Evolutionary conservation across 116 monocot genomes (phyloP).

Genomic region (Posidonia oceanica): DNA sequence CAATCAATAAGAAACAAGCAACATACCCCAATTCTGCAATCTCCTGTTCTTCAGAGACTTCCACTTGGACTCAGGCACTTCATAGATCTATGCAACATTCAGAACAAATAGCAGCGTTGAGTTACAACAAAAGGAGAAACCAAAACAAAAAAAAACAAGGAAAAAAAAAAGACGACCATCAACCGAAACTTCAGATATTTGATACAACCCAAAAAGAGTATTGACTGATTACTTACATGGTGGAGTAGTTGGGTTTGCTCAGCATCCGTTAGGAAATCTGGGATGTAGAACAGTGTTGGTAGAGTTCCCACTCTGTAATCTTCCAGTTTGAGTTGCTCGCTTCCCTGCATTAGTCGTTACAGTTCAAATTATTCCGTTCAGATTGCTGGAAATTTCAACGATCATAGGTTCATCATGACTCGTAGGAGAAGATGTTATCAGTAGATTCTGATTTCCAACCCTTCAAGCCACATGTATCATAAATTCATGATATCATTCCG

Average conservation of each 20-base stretch:
- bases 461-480: too few species aligned
- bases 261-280: constrained; percentile 59
- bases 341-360: constrained; percentile 3
- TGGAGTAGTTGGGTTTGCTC: constrained; percentile 78
- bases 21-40: constrained; percentile 91
- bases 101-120: neutral
- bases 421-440: too few species aligned
- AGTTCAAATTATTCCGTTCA: neutral
- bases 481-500: too few species aligned
- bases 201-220: neutral
- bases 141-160: neutral
- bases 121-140: neutral
- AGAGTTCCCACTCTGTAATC: constrained; percentile 36
- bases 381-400: too few species aligned
- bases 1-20: neutral
- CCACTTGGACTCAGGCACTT: constrained; percentile 63
- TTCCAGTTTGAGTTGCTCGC: constrained; percentile 16
- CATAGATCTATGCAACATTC: constrained; percentile 42
- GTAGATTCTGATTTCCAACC: too few species aligned
- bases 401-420: too few species aligned
- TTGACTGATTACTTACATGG: constrained; percentile 26
- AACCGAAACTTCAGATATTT: neutral
- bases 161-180: too few species aligned
- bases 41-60: constrained; percentile 84
- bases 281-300: constrained; percentile 72